Percentiles rank a stretch among this genome's conserved stretches.
Evolutionary conservation across 345 rosid species (phyloP).

Genomic region (Diplotaxis tenuifolia): DNA sequence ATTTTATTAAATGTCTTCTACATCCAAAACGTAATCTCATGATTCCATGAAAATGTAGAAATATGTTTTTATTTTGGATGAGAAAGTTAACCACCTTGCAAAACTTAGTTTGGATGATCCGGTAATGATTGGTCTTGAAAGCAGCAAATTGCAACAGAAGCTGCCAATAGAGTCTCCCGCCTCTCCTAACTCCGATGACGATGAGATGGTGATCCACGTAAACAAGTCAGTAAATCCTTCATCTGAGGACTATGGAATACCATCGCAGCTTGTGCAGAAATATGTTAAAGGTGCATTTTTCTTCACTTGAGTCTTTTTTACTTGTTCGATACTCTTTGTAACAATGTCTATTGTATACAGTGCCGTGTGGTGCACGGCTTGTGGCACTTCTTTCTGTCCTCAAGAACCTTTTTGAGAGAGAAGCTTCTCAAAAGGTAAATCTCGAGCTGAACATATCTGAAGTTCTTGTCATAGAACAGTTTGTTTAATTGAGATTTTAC

Average conservation of each 20-base stretch:
- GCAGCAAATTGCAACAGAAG: slow-evolving; percentile 45
- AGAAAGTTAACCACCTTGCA: slow-evolving; percentile 91
- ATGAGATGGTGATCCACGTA: slow-evolving; percentile 46
- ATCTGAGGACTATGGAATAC: slow-evolving; percentile 71
- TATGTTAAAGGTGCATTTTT: slow-evolving; percentile 63
- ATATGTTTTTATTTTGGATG: too few species aligned
- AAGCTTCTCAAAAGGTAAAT: slow-evolving; percentile 73
- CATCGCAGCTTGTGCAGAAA: slow-evolving; percentile 79
- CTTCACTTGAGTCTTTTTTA: not conserved
- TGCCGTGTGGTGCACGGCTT: slow-evolving; percentile 88
- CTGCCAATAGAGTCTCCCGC: slow-evolving; percentile 27
- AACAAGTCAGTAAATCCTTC: slow-evolving; percentile 41
- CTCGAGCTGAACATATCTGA: not conserved
- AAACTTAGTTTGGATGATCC: slow-evolving; percentile 86
- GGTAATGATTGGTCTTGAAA: slow-evolving; percentile 75
- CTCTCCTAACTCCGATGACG: slow-evolving; percentile 42
- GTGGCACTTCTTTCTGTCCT: slow-evolving; percentile 70
- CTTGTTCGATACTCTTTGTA: not conserved
- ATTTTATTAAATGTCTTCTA: not conserved
- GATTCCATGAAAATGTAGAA: not conserved
- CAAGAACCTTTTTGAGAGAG: slow-evolving; percentile 80
- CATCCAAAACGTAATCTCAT: slow-evolving; percentile 3
- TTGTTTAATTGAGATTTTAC: not conserved
- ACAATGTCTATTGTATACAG: slow-evolving; percentile 44
- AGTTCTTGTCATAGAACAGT: slow-evolving; percentile 4